These are phyloP conservation scores for Penicillium thymicola DNA, from an alignment of 2,329 filamentous ascomycete species.

Conservation along the genomic window DNA sequence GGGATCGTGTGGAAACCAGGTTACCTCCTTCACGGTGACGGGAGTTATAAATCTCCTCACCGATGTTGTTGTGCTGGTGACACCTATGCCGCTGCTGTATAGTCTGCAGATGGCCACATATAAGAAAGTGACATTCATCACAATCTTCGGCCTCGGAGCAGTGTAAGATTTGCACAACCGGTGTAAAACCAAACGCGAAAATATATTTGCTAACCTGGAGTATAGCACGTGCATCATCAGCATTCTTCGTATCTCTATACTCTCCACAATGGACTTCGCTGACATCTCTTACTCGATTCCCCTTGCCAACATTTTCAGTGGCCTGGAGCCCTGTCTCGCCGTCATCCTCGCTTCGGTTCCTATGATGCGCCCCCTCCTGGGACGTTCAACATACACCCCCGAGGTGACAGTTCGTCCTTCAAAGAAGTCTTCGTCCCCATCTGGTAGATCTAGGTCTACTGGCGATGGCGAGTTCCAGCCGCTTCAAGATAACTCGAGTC, in stretches of 20 bases:
- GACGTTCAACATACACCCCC: slow-evolving; percentile 16
- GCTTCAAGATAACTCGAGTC: slow-evolving; percentile 29
- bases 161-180: slow-evolving; percentile 17
- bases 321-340: slow-evolving; percentile 40
- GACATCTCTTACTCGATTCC: slow-evolving; percentile 38
- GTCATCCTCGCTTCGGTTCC: slow-evolving; percentile 43
- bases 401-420: slow-evolving; percentile 14
- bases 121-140: slow-evolving; percentile 24
- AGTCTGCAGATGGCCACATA: slow-evolving; percentile 22
- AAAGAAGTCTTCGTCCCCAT: neutral
- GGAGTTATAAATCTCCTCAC: slow-evolving; percentile 26
- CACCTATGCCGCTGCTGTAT: slow-evolving; percentile 22
- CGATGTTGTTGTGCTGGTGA: slow-evolving; percentile 22
- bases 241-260: slow-evolving; percentile 34
- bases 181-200: neutral
- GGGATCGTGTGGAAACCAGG: slow-evolving; percentile 21
- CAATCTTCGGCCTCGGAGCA: slow-evolving; percentile 22
- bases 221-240: slow-evolving; percentile 37
- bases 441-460: slow-evolving; percentile 1
- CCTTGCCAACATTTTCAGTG: slow-evolving; percentile 37
- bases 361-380: slow-evolving; percentile 41
- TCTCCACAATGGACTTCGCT: slow-evolving; percentile 33
- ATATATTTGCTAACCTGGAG: neutral
- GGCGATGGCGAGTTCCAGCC: slow-evolving; percentile 23
- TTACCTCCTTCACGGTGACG: slow-evolving; percentile 21